Evolutionary conservation across 345 rosid species (phyloP).

Genomic region (Pugionium dolabratum): DNA sequence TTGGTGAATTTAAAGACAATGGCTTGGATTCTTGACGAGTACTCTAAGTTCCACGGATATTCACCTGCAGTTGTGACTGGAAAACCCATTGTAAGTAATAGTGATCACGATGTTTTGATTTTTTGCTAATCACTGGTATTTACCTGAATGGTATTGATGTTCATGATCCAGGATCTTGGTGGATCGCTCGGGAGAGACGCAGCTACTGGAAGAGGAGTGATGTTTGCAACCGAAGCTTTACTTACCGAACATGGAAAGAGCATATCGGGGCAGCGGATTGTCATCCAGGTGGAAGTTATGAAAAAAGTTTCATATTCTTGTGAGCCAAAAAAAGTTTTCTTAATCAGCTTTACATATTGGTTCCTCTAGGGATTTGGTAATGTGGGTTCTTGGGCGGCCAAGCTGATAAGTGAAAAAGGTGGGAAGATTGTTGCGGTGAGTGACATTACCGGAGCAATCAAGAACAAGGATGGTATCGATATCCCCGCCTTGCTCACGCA

Average conservation of each 20-base stretch:
- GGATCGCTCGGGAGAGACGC: conserved; percentile 98
- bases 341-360: background rate
- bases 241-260: conserved; percentile 79
- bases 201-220: conserved; percentile 95
- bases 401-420: conserved; percentile 68
- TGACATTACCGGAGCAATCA: conserved; percentile 85
- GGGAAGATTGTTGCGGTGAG: conserved; percentile 88
- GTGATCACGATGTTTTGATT: background rate
- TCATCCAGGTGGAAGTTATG: conserved; percentile 61
- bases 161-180: conserved; percentile 73
- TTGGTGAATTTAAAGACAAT: conserved; percentile 46
- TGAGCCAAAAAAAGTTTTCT: background rate
- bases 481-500: conserved; percentile 63
- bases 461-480: conserved; percentile 83
- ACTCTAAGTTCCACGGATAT: conserved; percentile 65
- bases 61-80: conserved; percentile 71
- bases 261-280: conserved; percentile 76
- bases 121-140: background rate
- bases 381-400: conserved; percentile 99
- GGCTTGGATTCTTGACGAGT: conserved; percentile 73
- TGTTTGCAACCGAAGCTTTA: conserved; percentile 89
- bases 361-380: conserved; percentile 81
- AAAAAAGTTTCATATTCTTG: too few relatives aligned
- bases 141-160: conserved; percentile 1
- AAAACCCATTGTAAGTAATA: conserved; percentile 40